A percentile compares a stretch with the other conserved stretches of the same genome.
Evolutionary conservation across 192 early-diverging fungal genomes (phyloP).

Genomic region (Coemansia sp.): DNA sequence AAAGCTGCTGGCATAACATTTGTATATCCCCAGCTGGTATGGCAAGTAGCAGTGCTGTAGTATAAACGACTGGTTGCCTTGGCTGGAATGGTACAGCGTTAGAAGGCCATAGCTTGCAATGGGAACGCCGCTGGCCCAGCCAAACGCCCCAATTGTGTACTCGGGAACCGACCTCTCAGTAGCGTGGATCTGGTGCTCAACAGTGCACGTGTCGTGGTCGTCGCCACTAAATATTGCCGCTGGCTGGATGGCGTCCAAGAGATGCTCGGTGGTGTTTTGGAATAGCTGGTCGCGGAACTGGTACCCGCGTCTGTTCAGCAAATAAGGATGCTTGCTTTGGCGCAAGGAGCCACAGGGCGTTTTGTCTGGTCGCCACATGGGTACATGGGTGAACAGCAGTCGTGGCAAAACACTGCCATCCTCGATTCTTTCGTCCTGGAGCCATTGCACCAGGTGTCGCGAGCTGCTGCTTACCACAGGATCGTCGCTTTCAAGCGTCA

Average conservation of each 20-base stretch:
- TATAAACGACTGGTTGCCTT: slow-evolving; percentile 22
- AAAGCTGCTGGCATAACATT: slow-evolving; percentile 23
- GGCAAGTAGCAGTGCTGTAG: slow-evolving; percentile 66
- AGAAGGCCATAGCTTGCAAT: slow-evolving; percentile 61
- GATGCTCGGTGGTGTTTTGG: slow-evolving; percentile 53
- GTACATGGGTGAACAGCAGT: slow-evolving; percentile 86
- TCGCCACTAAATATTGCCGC: slow-evolving; percentile 82
- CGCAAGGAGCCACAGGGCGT: slow-evolving; percentile 73
- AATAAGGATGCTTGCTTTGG: slow-evolving; percentile 33
- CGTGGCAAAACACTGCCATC: slow-evolving; percentile 7
- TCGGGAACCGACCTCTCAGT: slow-evolving; percentile 21
- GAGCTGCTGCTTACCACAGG: slow-evolving; percentile 9
- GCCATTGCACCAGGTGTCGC: slow-evolving; percentile 15
- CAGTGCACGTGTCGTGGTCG: slow-evolving; percentile 89
- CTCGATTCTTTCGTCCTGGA: slow-evolving; percentile 15
- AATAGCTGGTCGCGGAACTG: slow-evolving; percentile 89
- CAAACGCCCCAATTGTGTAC: slow-evolving; percentile 65
- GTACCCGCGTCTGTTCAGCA: slow-evolving; percentile 68
- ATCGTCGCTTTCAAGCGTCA: slow-evolving; percentile 59
- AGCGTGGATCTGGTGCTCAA: slow-evolving; percentile 42
- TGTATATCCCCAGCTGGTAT: slow-evolving; percentile 66
- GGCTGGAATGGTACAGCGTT: slow-evolving; percentile 27
- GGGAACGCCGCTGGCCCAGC: slow-evolving; percentile 59
- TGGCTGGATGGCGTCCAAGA: slow-evolving; percentile 66
- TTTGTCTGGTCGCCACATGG: slow-evolving; percentile 68